Evolutionary conservation across 1,284 basidiomycete genomes (phyloP).

Genomic region (Amylostereum areolatum): DNA sequence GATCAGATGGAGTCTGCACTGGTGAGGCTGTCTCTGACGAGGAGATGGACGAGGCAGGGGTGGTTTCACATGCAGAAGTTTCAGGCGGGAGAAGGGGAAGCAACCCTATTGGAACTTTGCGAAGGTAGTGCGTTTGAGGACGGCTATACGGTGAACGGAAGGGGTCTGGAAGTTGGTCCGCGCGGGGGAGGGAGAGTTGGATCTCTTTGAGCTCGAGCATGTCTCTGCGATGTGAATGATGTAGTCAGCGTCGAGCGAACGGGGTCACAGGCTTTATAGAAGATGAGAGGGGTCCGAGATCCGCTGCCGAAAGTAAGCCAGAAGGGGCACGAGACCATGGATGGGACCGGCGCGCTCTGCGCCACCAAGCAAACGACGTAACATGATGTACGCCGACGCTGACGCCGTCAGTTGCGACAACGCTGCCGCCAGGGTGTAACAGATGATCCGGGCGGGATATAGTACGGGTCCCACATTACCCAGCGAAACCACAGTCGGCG

Average conservation of each 20-base stretch:
- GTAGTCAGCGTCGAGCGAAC: slow-evolving; percentile 15
- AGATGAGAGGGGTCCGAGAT: not conserved
- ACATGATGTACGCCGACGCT: too few relatives aligned
- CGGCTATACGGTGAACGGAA: slow-evolving; percentile 19
- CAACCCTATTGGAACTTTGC: slow-evolving; percentile 26
- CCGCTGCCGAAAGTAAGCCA: not conserved
- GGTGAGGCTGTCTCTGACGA: not conserved
- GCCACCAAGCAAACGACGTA: too few relatives aligned
- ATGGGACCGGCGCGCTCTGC: not conserved
- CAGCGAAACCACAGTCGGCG: too few relatives aligned
- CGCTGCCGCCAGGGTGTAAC: too few relatives aligned
- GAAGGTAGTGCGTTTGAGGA: slow-evolving; percentile 23
- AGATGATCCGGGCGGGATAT: too few relatives aligned
- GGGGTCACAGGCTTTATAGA: slow-evolving; percentile 16
- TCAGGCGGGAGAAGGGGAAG: slow-evolving; percentile 18
- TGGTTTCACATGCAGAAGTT: not conserved
- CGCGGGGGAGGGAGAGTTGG: slow-evolving; percentile 26
- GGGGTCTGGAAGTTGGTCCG: slow-evolving; percentile 19
- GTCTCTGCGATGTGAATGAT: slow-evolving; percentile 20
- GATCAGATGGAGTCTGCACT: too few relatives aligned
- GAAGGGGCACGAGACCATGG: not conserved
- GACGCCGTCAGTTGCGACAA: too few relatives aligned
- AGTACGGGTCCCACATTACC: too few relatives aligned
- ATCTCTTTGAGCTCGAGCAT: slow-evolving; percentile 33
- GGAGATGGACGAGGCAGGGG: slow-evolving; percentile 2